phyloP scores from a whole-genome alignment of 2,329 filamentous ascomycete genomes.

The Nemania bipapillata region DNA sequence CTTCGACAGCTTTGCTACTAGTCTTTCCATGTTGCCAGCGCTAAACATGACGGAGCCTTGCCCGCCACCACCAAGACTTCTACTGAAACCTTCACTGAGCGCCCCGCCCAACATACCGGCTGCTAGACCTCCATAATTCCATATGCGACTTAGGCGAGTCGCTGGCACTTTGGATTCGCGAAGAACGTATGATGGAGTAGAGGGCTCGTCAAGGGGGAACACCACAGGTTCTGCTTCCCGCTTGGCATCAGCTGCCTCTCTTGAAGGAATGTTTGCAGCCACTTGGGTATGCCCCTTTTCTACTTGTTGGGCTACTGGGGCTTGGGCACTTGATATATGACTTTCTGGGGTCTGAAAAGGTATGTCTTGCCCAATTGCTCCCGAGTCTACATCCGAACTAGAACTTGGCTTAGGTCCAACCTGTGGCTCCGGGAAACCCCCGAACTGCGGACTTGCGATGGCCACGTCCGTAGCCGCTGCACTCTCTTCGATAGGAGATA shows the following conservation, averaged over 20 bases:
- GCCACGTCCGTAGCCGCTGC: conserved; percentile 35
- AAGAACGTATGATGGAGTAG: conserved; percentile 69
- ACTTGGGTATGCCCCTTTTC: conserved; percentile 44
- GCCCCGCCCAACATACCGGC: conserved; percentile 96
- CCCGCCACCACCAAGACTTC: conserved; percentile 75
- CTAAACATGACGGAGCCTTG: conserved; percentile 86
- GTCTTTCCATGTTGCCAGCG: conserved; percentile 87
- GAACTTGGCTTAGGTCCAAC: not conserved
- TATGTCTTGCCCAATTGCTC: not conserved
- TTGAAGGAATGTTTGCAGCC: conserved; percentile 43
- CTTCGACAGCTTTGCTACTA: conserved; percentile 90
- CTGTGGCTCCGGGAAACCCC: not conserved
- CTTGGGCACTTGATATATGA: conserved; percentile 28
- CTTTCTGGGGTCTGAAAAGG: not conserved
- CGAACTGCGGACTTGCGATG: conserved; percentile 16
- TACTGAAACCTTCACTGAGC: conserved; percentile 83
- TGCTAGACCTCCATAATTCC: conserved; percentile 93
- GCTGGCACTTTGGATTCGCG: conserved; percentile 91
- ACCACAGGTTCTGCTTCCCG: conserved; percentile 20
- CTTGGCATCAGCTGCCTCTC: conserved; percentile 42
- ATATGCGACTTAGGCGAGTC: conserved; percentile 84
- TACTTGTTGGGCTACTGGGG: conserved; percentile 29
- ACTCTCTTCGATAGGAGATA: conserved; percentile 40
- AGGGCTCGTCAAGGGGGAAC: conserved; percentile 34
- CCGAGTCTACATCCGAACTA: not conserved